phyloP scores from a whole-genome alignment of 129 eudicot species.

The Deinandra increscens region DNA sequence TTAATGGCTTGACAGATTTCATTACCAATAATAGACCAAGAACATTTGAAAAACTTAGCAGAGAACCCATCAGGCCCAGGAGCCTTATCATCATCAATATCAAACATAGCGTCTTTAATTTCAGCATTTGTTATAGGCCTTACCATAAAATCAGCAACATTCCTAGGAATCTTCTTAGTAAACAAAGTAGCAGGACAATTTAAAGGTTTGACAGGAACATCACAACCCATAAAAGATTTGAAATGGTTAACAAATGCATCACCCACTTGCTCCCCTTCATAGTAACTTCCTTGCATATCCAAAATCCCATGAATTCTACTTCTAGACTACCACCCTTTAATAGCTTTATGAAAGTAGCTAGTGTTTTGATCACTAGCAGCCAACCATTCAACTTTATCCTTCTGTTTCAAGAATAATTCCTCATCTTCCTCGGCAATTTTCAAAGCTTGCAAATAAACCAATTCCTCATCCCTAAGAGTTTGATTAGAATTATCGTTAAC shows the following conservation, averaged over 20 bases:
- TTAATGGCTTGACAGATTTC: too few species aligned
- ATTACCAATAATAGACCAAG: too few species aligned
- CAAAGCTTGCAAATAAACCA: not conserved
- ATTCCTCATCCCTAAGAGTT: not conserved
- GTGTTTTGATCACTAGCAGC: not conserved
- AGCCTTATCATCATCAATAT: not conserved
- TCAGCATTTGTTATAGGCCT: not conserved
- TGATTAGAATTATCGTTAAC: not conserved
- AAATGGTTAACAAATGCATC: not conserved
- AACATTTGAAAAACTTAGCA: too few species aligned
- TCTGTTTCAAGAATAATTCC: not conserved
- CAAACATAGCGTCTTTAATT: not conserved
- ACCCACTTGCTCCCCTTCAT: not conserved
- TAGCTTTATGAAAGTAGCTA: not conserved
- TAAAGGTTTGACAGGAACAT: accelerated
- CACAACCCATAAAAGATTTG: not conserved
- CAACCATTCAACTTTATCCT: not conserved
- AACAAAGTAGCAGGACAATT: not conserved
- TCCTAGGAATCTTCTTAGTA: not conserved
- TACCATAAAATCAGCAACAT: not conserved
- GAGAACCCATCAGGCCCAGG: not conserved
- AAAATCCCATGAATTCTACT: not conserved
- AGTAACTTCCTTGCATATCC: not conserved
- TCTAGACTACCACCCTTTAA: not conserved
- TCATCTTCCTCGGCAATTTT: not conserved